Base-by-base conservation (phyloP, 2,329 filamentous ascomycete species). In the Ceratocystiopsis minuta region DNA sequence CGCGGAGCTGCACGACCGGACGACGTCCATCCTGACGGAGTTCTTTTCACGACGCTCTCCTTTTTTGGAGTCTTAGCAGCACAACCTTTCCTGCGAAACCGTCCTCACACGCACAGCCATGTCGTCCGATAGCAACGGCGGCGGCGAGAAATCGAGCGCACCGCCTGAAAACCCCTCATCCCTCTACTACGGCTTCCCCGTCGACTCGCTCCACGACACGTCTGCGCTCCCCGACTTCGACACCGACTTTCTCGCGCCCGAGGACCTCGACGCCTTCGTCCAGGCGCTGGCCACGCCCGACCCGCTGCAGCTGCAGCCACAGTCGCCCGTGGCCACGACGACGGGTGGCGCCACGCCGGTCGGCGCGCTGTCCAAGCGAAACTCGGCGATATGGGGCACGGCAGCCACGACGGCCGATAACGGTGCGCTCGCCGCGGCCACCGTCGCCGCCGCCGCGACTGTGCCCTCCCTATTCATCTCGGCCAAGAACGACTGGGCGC, bases 401-500 rank as follows among this genome's bases (percentile, higher is more conserved):
- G 24, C 24, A 20, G 4, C 4, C 6, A 6, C 24, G 24, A 28
- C 6, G 24, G 24, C 24, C n/a, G 24, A 10, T 10, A 28, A 28
- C 24, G 24, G 24, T 10, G 24, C 24, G 24, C 7, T 10, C 28
- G 18, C 20, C 18, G n/a, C 7, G 15, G 24, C 17, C 14, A 6
- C 20, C 13, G 7, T 7, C 31, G 13, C 59, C 60, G 1, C 60
- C 61, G 4, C 57, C 45, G 33, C 24, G 39, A 43, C 34, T 45
- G 18, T 16, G 16, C 45, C 40, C 12, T 50, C 49, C 39, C 50
- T 73, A 39, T 86, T 87, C 56, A 84, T 96, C 52, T 82, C 84
- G 4, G 88, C 90, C 35, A 75, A 92, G 55, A 93, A 93, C 57
- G 90, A 98, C 64, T 98, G 90, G 90, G 78, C 83, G 15, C 90